Conservation (phyloP, 306 rosid genomes). For the Mimosa bimucronata region DNA sequence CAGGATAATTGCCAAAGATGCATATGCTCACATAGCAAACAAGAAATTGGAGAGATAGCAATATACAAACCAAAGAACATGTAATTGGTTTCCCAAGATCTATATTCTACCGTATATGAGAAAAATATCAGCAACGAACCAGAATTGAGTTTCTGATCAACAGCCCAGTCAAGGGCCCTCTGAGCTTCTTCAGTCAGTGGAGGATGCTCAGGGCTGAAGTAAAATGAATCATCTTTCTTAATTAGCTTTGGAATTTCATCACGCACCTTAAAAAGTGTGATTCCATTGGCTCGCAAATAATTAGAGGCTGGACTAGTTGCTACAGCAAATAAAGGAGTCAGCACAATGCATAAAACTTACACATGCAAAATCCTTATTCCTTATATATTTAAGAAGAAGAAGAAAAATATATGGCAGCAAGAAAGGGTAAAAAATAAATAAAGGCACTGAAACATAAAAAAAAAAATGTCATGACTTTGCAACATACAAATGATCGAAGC, state of each 20-base stretch:
- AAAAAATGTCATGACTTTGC: constrained; percentile 8
- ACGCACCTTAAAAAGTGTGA: constrained; percentile 65
- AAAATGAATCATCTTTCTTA: constrained; percentile 54
- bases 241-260: constrained; percentile 63
- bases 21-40: neutral
- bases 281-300: constrained; percentile 61
- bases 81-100: constrained; percentile 18
- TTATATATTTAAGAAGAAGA: no score
- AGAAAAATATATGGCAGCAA: neutral
- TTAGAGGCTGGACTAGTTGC: constrained; percentile 72
- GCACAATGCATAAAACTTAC: constrained; percentile 27
- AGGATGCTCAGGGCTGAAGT: constrained; percentile 67
- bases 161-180: constrained; percentile 76
- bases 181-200: constrained; percentile 70
- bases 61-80: constrained; percentile 3
- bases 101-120: constrained; percentile 19
- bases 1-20: constrained; percentile 21
- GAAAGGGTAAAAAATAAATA: constrained; percentile 5
- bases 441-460: constrained; percentile 23
- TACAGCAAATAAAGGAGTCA: constrained; percentile 27
- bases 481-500: neutral
- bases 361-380: constrained; percentile 21
- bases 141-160: constrained; percentile 59
- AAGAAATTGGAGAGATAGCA: neutral
- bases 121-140: constrained; percentile 48